Conservation (phyloP, 495 filamentous ascomycete genomes). For the Coniosporium apollinis region DNA sequence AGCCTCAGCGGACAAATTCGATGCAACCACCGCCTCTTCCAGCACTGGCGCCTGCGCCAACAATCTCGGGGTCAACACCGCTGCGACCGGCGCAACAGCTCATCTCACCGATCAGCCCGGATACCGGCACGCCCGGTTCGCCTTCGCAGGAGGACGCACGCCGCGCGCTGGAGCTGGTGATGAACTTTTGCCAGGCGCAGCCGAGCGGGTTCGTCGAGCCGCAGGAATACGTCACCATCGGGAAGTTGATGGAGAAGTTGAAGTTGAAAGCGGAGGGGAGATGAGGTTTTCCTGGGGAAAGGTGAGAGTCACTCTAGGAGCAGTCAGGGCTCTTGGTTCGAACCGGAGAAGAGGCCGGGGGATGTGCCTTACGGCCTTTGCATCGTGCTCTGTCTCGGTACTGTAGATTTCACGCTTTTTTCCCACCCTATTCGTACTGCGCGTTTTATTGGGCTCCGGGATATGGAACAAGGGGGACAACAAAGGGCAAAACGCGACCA, state of each 20-base stretch:
- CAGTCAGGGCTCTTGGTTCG: too few species aligned
- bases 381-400: too few species aligned
- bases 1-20: too few species aligned
- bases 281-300: slow-evolving; percentile 48
- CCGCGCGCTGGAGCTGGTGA: slow-evolving; percentile 66
- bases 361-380: too few species aligned
- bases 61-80: slow-evolving; percentile 4
- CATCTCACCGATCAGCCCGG: not conserved
- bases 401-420: too few species aligned
- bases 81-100: slow-evolving; percentile 12
- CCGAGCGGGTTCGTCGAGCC: slow-evolving; percentile 53
- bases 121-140: not conserved
- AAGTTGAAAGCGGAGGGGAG: slow-evolving; percentile 45
- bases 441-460: too few species aligned
- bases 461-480: too few species aligned
- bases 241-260: slow-evolving; percentile 79
- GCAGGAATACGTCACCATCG: slow-evolving; percentile 67
- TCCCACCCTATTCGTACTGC: too few species aligned
- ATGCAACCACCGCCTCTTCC: slow-evolving; percentile 30
- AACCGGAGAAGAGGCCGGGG: too few species aligned
- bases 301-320: too few species aligned
- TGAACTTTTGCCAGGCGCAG: slow-evolving; percentile 69
- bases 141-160: slow-evolving; percentile 84
- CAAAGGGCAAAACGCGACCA: too few species aligned
- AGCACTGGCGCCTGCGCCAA: slow-evolving; percentile 2